Evolutionary conservation across 1,139 yeast species (phyloP), one percentile per base, ranked within the genome.

Genomic region (Hyphopichia fennica): DNA sequence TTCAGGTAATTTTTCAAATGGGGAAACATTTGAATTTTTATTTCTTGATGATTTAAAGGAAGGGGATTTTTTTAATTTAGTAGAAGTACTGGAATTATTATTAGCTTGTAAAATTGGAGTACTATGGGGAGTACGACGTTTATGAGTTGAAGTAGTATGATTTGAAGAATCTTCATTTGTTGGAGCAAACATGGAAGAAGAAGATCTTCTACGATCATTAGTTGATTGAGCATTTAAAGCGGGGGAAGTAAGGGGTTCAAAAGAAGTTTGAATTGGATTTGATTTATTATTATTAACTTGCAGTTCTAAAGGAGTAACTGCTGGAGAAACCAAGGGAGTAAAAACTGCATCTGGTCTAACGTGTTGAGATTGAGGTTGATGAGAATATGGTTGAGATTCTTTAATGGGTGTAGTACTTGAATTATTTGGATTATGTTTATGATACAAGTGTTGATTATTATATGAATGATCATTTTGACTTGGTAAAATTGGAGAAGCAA

Each of bases 251-350:
- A 84, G 50, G 37, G 80, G 69, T 65, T 77, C 71, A 54, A 73
- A 63, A 44, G 69, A 50, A 27, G 70, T 56, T 40, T 59, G 67
- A 9, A 63, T 59, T 1, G 75, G 71, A 53, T 34, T 33, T 13
- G n/a, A 11, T 31, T 54, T 53, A 42, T 58, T 57, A 31, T 48
- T 33, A 35, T 59, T 59, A 8, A 58, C 56, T 37, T 56, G 63
- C 17, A 58, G 52, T 30, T 82, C 89, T 51, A 78, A 56, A 0
- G 91, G 90, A 1, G 87, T 81, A 19, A 78, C 82, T 3, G 86
- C 85, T 0, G 95, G 95, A 2, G 90, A 83, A 11, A 85, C 79
- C 41, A 87, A 67, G 0, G 95, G 95, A 0, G 95, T 86, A 60
- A 81, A 84, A 4, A 78, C 76, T 9, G 75, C 75, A 43, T 72